A percentile compares a stretch with the other conserved stretches of the same genome.
These are phyloP conservation scores for Cairneyella variabilis DNA, from an alignment of 495 filamentous ascomycete species.

Conservation along the genomic window DNA sequence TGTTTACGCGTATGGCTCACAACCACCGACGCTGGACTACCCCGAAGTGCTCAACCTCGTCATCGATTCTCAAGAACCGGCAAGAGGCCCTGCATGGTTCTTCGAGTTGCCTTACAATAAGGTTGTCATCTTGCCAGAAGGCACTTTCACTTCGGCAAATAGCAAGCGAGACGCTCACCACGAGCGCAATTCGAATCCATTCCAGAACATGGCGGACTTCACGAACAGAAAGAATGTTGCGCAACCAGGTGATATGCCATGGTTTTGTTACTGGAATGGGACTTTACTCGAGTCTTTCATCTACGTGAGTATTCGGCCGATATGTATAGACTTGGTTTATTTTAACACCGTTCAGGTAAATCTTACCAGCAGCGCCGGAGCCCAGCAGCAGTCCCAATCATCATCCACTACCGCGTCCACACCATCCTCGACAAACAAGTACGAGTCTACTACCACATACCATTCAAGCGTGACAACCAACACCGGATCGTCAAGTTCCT, in stretches of 20 bases:
- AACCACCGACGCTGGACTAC: conserved; percentile 55
- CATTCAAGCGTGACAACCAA: conserved; percentile 16
- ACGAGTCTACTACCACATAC: conserved; percentile 3
- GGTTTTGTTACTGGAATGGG: conserved; percentile 86
- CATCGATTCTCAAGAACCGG: conserved; percentile 57
- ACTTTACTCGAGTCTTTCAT: conserved; percentile 80
- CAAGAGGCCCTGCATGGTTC: conserved; percentile 70
- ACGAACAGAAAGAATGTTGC: conserved; percentile 45
- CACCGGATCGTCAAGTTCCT: conserved; percentile 4
- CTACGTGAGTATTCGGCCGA: conserved; percentile 66
- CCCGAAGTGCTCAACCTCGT: conserved; percentile 56
- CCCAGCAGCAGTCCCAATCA: conserved; percentile 1
- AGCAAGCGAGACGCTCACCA: conserved; percentile 14
- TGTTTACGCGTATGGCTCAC: conserved; percentile 65
- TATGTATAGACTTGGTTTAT: too few species aligned
- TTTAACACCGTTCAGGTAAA: conserved; percentile 32
- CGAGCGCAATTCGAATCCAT: neutral
- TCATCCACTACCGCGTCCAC: neutral
- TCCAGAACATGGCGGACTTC: conserved; percentile 27
- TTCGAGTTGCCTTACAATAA: conserved; percentile 74
- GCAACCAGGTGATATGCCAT: conserved; percentile 62
- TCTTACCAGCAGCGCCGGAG: conserved; percentile 38
- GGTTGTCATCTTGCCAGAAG: conserved; percentile 66
- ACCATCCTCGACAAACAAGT: conserved; percentile 1
- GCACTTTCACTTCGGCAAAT: conserved; percentile 32